Conservation (phyloP, 139 green algal species). For the Chlamydomonas sp. region DNA sequence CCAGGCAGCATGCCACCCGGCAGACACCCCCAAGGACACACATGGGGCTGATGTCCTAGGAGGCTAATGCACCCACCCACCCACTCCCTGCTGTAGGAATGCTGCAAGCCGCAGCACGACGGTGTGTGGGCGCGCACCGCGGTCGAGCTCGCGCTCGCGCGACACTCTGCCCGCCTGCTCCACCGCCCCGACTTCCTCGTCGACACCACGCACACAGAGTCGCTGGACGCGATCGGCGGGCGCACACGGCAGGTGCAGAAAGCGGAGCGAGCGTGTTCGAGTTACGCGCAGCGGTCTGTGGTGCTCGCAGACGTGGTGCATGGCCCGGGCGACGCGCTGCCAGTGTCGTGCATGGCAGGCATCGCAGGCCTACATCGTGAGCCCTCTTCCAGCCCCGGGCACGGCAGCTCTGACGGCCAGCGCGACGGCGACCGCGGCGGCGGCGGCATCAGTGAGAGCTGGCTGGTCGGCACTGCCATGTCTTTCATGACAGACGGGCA, state of each 20-base stretch:
- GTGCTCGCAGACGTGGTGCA: background rate
- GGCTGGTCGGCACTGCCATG: too few relatives aligned
- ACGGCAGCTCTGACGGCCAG: too few relatives aligned
- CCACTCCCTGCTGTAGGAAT: too few relatives aligned
- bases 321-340: conserved; percentile 5
- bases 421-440: too few relatives aligned
- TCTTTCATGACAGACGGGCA: background rate
- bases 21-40: too few relatives aligned
- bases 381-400: too few relatives aligned
- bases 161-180: conserved; percentile 15
- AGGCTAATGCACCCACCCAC: too few relatives aligned
- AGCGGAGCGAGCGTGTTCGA: background rate
- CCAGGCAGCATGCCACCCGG: too few relatives aligned
- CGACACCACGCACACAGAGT: conserved; percentile 26
- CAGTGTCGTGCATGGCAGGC: too few relatives aligned
- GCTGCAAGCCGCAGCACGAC: conserved; percentile 14
- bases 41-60: too few relatives aligned
- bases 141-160: conserved; percentile 15
- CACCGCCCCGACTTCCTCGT: conserved; percentile 3
- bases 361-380: too few relatives aligned
- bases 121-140: conserved; percentile 24
- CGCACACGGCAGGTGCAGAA: conserved; percentile 3
- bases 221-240: conserved; percentile 16
- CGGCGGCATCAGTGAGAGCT: too few relatives aligned
- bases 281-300: background rate